Conservation (phyloP, 371 early-diverging fungal genomes). For the Circinella umbellata region DNA sequence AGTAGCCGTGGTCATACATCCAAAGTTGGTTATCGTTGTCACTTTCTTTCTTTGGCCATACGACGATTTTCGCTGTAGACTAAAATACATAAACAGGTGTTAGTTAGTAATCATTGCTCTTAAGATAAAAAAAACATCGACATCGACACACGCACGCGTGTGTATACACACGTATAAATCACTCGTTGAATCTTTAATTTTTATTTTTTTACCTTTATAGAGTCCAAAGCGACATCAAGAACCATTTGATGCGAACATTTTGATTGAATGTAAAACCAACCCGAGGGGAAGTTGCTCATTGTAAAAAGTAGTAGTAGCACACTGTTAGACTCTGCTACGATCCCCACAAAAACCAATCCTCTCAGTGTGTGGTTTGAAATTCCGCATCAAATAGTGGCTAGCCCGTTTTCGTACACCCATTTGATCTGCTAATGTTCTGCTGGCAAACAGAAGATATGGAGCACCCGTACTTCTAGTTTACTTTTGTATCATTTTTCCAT, state of each 20-base stretch:
- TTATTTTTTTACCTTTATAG: conserved; percentile 40
- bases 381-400: neutral
- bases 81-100: conserved; percentile 4
- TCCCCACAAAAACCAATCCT: too few species aligned
- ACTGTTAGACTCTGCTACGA: neutral
- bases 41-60: conserved; percentile 42
- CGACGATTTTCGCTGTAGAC: conserved; percentile 46
- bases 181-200: too few species aligned
- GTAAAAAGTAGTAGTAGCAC: conserved; percentile 8
- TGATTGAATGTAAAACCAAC: conserved; percentile 57
- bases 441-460: too few species aligned
- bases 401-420: too few species aligned
- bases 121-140: too few species aligned
- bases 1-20: conserved; percentile 35
- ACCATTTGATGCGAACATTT: conserved; percentile 49
- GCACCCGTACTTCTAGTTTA: too few species aligned
- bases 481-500: neutral
- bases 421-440: too few species aligned
- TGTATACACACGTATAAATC: too few species aligned
- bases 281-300: conserved; percentile 51
- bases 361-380: neutral
- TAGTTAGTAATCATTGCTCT: too few species aligned
- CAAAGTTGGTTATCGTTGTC: conserved; percentile 39
- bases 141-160: too few species aligned
- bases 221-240: conserved; percentile 47